These are phyloP conservation scores for Helicostylum pulchrum DNA, from an alignment of 192 early-diverging fungal genomes.

Conservation along the genomic window DNA sequence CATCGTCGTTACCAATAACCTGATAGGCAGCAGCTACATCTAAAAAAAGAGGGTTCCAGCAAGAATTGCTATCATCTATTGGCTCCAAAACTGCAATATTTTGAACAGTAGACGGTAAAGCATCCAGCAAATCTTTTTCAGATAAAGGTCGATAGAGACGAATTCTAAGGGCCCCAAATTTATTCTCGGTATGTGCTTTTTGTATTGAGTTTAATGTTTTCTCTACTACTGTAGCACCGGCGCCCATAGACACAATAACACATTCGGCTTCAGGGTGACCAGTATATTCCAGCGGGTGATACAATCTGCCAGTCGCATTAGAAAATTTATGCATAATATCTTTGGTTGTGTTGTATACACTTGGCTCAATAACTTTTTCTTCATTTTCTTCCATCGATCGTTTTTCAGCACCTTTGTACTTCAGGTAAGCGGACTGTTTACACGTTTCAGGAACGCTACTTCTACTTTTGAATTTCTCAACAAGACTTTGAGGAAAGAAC, in stretches of 20 bases:
- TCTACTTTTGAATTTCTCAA: conserved; percentile 32
- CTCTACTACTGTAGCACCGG: conserved; percentile 46
- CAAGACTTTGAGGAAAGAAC: conserved; percentile 35
- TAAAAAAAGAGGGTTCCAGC: conserved; percentile 78
- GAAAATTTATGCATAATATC: conserved; percentile 51
- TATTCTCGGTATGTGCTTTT: conserved; percentile 22
- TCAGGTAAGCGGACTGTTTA: conserved; percentile 10
- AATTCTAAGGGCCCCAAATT: conserved; percentile 71
- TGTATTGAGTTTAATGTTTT: conserved; percentile 30
- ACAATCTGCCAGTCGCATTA: conserved; percentile 49
- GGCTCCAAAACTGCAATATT: conserved; percentile 63
- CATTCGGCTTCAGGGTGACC: conserved; percentile 61
- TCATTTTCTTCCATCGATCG: neutral
- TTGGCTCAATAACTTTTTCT: neutral
- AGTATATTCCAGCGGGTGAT: conserved; percentile 61
- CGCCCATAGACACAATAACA: conserved; percentile 75
- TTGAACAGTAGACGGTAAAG: conserved; percentile 61
- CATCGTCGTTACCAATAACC: conserved; percentile 34
- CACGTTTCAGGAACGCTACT: neutral
- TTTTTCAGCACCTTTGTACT: neutral
- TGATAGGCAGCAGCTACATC: conserved; percentile 76
- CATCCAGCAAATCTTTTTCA: conserved; percentile 45
- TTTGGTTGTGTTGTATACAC: conserved; percentile 40
- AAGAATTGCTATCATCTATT: conserved; percentile 49
- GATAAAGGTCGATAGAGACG: conserved; percentile 76